phyloP scores from a whole-genome alignment of 129 eudicot genomes.

The sunflower (Helianthus annuus) region DNA sequence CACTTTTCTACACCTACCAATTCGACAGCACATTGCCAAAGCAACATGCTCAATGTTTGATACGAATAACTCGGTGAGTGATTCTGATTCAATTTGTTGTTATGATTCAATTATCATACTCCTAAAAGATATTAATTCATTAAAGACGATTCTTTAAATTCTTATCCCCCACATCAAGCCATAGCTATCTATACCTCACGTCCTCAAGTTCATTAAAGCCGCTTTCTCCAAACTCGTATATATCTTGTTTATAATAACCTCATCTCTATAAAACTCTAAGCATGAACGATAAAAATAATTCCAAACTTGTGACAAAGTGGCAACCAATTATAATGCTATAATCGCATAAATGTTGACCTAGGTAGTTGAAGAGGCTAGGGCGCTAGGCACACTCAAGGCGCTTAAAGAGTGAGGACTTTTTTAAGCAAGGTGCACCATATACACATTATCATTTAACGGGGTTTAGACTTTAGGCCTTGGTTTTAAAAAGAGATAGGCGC shows the following conservation, averaged over 20 bases:
- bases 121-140: background rate
- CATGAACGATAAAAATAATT: background rate
- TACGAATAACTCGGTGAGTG: too few relatives aligned
- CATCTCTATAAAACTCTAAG: background rate
- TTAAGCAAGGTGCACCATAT: too few relatives aligned
- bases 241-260: background rate
- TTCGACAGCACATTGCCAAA: background rate
- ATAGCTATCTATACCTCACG: background rate
- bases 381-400: too few relatives aligned
- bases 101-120: background rate
- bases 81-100: background rate
- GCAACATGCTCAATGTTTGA: background rate
- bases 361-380: too few relatives aligned
- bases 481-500: too few relatives aligned
- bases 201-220: background rate
- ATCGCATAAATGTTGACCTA: background rate
- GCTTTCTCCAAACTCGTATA: too few relatives aligned
- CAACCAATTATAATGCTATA: constrained; percentile 5
- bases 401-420: too few relatives aligned
- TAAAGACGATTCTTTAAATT: background rate
- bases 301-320: background rate
- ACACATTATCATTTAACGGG: too few relatives aligned
- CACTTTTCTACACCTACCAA: background rate
- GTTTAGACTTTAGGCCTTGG: too few relatives aligned
- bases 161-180: background rate